These are phyloP conservation scores for Penicillium sp. DNA, from an alignment of 2,329 filamentous ascomycete genomes.

Conservation along the genomic window DNA sequence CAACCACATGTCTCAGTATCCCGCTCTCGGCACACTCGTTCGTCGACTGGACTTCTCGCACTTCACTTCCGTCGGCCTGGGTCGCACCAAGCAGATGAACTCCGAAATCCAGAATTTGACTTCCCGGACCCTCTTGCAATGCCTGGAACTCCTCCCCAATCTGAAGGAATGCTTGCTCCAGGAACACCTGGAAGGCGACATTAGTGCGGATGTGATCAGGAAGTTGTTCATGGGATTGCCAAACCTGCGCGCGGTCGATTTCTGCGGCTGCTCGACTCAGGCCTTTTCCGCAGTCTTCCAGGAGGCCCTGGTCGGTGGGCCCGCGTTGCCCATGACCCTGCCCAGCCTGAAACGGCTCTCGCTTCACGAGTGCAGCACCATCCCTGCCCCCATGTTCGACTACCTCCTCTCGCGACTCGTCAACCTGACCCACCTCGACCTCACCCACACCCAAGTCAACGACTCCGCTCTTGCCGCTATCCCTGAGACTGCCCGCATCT, in stretches of 20 bases:
- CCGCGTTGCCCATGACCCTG: slow-evolving; percentile 52
- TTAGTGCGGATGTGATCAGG: slow-evolving; percentile 66
- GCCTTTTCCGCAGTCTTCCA: slow-evolving; percentile 68
- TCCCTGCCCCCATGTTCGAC: slow-evolving; percentile 69
- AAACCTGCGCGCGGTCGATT: slow-evolving; percentile 68
- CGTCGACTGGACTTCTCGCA: slow-evolving; percentile 81
- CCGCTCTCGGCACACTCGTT: slow-evolving; percentile 71
- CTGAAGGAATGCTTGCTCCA: slow-evolving; percentile 77
- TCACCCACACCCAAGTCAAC: slow-evolving; percentile 76
- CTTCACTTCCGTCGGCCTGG: slow-evolving; percentile 78
- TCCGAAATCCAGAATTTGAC: slow-evolving; percentile 75
- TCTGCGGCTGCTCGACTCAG: slow-evolving; percentile 72
- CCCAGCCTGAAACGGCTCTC: slow-evolving; percentile 69
- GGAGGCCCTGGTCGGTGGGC: slow-evolving; percentile 51
- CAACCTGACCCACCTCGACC: slow-evolving; percentile 73
- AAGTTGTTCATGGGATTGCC: slow-evolving; percentile 71
- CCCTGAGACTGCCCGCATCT: slow-evolving; percentile 70
- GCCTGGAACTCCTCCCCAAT: slow-evolving; percentile 70
- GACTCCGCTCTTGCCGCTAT: slow-evolving; percentile 70
- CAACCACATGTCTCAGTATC: slow-evolving; percentile 66
- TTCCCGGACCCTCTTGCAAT: slow-evolving; percentile 69
- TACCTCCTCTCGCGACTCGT: slow-evolving; percentile 69
- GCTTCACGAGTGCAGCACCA: slow-evolving; percentile 75
- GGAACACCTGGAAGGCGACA: slow-evolving; percentile 78
- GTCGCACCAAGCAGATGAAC: slow-evolving; percentile 73